phyloP scores from a whole-genome alignment of 768 basidiomycete species.

The Amanita rubescens region DNA sequence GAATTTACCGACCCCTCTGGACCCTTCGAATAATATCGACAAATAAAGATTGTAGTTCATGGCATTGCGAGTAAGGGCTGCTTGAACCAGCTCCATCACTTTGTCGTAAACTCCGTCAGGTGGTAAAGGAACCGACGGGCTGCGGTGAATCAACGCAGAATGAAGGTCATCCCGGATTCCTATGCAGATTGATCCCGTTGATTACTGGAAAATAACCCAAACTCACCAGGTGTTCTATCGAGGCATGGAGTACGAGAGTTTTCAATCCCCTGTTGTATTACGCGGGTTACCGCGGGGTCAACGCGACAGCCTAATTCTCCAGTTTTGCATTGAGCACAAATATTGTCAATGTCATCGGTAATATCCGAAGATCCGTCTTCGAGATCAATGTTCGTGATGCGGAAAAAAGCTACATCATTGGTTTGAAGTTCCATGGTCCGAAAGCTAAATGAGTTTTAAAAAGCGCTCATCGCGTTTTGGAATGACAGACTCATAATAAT shows the following conservation, averaged over 20 bases:
- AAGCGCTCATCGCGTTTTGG: not conserved
- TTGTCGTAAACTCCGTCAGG: conserved; percentile 33
- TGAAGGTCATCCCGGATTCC: not conserved
- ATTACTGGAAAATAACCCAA: not conserved
- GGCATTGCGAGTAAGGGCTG: conserved; percentile 50
- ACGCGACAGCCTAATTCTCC: conserved; percentile 85
- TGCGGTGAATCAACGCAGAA: not conserved
- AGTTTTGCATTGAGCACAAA: conserved; percentile 45
- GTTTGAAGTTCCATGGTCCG: conserved; percentile 17
- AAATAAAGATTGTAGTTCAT: conserved; percentile 56
- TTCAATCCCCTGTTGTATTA: conserved; percentile 76
- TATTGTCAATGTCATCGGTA: conserved; percentile 17
- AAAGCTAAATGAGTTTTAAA: conserved; percentile 8
- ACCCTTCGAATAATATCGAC: conserved; percentile 72
- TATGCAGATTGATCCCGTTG: not conserved
- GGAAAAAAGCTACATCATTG: conserved; percentile 63
- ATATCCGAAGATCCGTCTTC: conserved; percentile 36
- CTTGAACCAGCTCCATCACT: conserved; percentile 50
- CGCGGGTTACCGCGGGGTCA: conserved; percentile 62
- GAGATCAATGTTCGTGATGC: conserved; percentile 70
- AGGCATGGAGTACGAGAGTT: conserved; percentile 46
- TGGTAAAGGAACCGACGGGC: conserved; percentile 15
- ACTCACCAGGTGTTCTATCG: not conserved
- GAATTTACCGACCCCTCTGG: conserved; percentile 77
- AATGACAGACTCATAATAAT: conserved; percentile 17